Evolutionary conservation across 2,329 filamentous ascomycete genomes (phyloP).

Genomic region (Colletotrichum australisinense): DNA sequence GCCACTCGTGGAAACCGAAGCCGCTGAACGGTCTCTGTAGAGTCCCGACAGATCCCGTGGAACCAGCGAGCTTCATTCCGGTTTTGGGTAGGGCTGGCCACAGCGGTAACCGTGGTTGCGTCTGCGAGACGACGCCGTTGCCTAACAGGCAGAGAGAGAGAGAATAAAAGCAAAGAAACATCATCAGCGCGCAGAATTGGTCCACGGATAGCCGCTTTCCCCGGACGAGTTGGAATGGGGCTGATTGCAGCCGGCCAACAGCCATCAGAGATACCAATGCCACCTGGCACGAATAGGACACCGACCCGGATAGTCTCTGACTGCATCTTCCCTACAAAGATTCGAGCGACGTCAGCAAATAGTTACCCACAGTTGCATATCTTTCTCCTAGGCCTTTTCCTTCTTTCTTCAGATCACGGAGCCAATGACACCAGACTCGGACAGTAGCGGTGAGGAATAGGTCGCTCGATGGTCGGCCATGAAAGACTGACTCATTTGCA

Average conservation of each 20-base stretch:
- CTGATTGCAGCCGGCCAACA: background rate
- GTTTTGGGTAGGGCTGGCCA: background rate
- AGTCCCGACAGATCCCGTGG: background rate
- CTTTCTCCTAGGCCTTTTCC: background rate
- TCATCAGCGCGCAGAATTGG: background rate
- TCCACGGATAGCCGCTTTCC: background rate
- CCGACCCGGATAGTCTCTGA: background rate
- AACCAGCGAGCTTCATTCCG: background rate
- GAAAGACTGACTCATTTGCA: conserved; percentile 30
- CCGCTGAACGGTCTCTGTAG: background rate
- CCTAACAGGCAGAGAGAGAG: background rate
- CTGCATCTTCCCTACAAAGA: conserved; percentile 11
- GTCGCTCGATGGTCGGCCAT: conserved; percentile 15
- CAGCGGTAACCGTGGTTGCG: too few relatives aligned
- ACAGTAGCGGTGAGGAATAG: conserved; percentile 27
- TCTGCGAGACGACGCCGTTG: background rate
- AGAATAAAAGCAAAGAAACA: background rate
- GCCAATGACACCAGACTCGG: conserved; percentile 24
- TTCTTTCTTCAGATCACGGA: background rate
- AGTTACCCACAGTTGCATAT: conserved; percentile 21
- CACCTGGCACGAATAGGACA: conserved; percentile 18
- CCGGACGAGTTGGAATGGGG: background rate
- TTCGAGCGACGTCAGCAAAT: conserved; percentile 24
- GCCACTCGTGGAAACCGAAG: background rate
- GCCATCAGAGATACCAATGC: background rate